A percentile compares a stretch with the other conserved stretches of the same genome.
phyloP scores from a whole-genome alignment of 2,329 filamentous ascomycete genomes.

The Colletotrichum incanum region DNA sequence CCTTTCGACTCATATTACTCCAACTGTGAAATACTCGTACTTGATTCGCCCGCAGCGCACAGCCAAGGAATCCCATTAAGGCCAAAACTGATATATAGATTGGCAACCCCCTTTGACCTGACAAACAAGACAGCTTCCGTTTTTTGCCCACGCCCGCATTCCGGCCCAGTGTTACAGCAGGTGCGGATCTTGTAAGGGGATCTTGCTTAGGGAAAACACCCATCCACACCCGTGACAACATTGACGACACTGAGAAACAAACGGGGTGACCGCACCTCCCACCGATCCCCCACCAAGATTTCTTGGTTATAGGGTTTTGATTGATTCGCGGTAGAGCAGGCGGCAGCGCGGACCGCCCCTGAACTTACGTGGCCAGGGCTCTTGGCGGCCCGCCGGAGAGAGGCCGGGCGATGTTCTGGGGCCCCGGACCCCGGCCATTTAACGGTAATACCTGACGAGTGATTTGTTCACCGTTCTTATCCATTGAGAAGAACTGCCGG shows the following conservation, averaged over 20 bases:
- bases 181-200: conserved; percentile 22
- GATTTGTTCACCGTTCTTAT: conserved; percentile 2
- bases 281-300: not conserved
- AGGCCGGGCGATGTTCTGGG: conserved; percentile 11
- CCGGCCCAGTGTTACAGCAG: conserved; percentile 20
- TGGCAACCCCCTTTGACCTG: not conserved
- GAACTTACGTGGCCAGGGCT: conserved; percentile 37
- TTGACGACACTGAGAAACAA: not conserved
- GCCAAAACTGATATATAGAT: too few relatives aligned
- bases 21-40: too few relatives aligned
- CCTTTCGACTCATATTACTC: too few relatives aligned
- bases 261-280: conserved; percentile 23
- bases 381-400: conserved; percentile 35
- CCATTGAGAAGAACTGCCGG: not conserved
- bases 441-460: conserved; percentile 16
- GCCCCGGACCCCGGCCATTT: conserved; percentile 15
- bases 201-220: not conserved
- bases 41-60: too few relatives aligned
- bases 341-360: conserved; percentile 28
- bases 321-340: conserved; percentile 20
- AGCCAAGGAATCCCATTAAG: too few relatives aligned
- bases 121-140: not conserved
- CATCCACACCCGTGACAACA: conserved; percentile 25
- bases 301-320: not conserved
- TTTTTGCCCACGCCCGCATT: conserved; percentile 26